Evolutionary conservation across 805 yeast species (phyloP), one percentile per base, ranked within the genome.

Genomic region (Yarrowia yakushimensis): DNA sequence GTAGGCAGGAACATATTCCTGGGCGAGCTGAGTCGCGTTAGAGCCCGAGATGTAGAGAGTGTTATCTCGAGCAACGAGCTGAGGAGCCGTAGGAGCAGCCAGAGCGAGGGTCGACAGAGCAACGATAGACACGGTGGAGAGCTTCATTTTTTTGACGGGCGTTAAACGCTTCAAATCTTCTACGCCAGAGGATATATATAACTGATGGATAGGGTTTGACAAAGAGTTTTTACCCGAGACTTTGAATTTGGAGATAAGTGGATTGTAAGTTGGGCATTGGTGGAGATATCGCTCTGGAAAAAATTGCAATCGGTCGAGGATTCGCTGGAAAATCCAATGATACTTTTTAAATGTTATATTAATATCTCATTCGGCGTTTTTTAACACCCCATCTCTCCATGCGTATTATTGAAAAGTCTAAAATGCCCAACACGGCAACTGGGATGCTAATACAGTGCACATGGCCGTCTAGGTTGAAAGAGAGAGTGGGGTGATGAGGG

Each of bases 11-110:
- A 33, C 43, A 25, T 52, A 52, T 7, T 52, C 33, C 59, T 52
- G 15, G 33, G 43, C 59, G 12, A 52, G 33, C 59, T 52, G 15
- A 15, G 43, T 52, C 6, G 59, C 59, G 7, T 52, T 52, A 33
- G 17, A 11, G 25, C 59, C 43, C 1, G 59, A 17, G 11, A 52
- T 52, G 25, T 27, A 52, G 33, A 52, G 59, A 18, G 59, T 52
- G 43, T 50, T 46, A 17, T 46, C 48, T 15, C 52, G 25, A 8
- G 52, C 34, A 1, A 45, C 36, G 12, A 31, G 37, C 23, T 10
- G n/a, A 17, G 22, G 23, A 6, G 15, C 8, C 11, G 41, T n/a
- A 3, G 59, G 59, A 17, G 59, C 59, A 9, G 59, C 59, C 18
- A 52, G 23, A 27, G 33, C 31, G 12, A 22, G 4, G n/a, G 43